Conservation (phyloP, 2,329 filamentous ascomycete genomes). For the Pseudogymnoascus sp. region DNA sequence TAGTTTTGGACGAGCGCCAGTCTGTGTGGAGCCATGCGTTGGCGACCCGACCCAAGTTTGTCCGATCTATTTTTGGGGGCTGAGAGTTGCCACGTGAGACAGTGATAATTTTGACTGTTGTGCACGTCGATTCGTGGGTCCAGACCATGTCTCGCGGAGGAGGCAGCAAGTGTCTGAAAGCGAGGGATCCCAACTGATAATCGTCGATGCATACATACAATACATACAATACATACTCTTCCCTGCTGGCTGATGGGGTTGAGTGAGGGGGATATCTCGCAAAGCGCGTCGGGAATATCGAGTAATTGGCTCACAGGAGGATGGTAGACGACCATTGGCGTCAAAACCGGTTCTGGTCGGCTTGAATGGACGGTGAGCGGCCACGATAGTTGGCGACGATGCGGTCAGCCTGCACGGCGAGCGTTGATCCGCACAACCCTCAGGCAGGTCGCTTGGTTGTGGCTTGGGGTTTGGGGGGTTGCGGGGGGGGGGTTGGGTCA, state of each 20-base stretch:
- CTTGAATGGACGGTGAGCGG: slow-evolving; percentile 3
- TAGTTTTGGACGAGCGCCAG: neutral
- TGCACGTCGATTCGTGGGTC: neutral
- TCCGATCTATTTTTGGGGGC: neutral
- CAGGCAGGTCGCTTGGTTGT: neutral
- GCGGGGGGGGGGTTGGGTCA: neutral
- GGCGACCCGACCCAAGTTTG: neutral
- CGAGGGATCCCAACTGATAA: neutral
- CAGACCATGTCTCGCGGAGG: neutral
- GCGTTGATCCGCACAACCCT: neutral
- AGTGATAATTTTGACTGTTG: neutral
- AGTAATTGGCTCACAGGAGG: neutral
- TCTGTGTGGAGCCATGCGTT: neutral
- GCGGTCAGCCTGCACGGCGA: neutral
- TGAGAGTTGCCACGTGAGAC: slow-evolving; percentile 5
- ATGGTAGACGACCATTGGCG: neutral
- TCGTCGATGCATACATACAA: neutral
- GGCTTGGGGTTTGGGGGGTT: neutral
- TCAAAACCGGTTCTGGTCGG: slow-evolving; percentile 5
- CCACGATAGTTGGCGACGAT: neutral
- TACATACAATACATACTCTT: too few species aligned
- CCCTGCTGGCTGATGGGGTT: neutral
- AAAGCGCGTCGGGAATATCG: neutral
- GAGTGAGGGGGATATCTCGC: neutral
- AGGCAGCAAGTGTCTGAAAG: neutral